phyloP scores from a whole-genome alignment of 495 filamentous ascomycete genomes.

The Entonaema liquescens region DNA sequence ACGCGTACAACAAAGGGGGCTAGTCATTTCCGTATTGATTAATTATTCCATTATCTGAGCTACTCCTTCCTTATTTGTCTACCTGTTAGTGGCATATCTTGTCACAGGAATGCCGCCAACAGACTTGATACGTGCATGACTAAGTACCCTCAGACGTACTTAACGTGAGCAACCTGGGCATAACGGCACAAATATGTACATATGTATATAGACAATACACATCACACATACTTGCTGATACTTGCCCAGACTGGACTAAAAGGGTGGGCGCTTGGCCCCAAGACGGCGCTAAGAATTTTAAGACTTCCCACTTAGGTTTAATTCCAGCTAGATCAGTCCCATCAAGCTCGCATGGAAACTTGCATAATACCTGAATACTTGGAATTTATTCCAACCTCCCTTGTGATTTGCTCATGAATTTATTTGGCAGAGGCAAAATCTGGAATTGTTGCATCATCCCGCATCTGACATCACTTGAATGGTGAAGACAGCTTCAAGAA shows the following conservation, averaged over 20 bases:
- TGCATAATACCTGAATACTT: not conserved
- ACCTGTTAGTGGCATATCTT: slow-evolving; percentile 6
- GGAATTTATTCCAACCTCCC: not conserved
- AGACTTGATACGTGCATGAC: not conserved
- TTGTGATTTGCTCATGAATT: not conserved
- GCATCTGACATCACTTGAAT: not conserved
- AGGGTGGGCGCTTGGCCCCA: slow-evolving; percentile 1
- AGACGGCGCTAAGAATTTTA: not conserved
- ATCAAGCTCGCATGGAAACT: not conserved
- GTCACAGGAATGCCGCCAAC: not conserved
- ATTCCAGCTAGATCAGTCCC: not conserved
- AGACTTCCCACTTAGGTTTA: not conserved
- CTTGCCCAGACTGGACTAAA: slow-evolving; percentile 3
- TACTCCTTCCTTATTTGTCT: not conserved
- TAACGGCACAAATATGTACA: not conserved
- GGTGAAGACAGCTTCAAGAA: not conserved
- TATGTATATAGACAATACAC: not conserved
- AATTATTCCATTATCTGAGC: slow-evolving; percentile 12
- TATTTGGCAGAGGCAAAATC: not conserved
- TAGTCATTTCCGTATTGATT: slow-evolving; percentile 11
- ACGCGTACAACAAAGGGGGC: not conserved
- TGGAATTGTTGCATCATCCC: not conserved
- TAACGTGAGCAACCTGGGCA: not conserved
- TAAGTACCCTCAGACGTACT: not conserved
- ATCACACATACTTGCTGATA: not conserved